Evolutionary conservation across 345 rosid genomes (phyloP).

Genomic region (Pistacia integerrima): DNA sequence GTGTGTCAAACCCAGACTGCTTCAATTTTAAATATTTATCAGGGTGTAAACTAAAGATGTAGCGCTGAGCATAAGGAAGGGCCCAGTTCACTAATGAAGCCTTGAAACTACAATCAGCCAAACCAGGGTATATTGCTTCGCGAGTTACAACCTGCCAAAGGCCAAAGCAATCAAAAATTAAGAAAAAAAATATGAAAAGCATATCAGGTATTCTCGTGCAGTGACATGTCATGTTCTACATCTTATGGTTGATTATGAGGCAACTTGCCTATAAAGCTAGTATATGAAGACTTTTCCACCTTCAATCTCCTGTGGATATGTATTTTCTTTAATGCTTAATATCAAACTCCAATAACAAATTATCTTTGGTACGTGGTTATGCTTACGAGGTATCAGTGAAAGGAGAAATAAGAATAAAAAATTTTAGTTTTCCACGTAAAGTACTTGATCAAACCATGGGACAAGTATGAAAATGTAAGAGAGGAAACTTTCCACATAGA

Average conservation of each 20-base stretch:
- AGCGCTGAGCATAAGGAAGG: constrained; percentile 95
- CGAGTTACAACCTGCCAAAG: constrained; percentile 69
- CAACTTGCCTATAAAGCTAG: neutral
- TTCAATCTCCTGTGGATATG: neutral
- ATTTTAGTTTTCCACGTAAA: neutral
- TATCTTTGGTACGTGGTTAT: neutral
- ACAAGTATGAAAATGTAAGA: neutral
- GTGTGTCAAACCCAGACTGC: constrained; percentile 45
- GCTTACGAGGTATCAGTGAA: neutral
- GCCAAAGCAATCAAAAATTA: neutral
- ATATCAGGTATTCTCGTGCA: neutral
- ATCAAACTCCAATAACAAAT: neutral
- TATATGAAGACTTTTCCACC: neutral
- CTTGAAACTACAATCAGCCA: constrained; percentile 46
- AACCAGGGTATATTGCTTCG: constrained; percentile 65
- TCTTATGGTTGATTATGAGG: neutral
- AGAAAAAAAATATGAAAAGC: neutral
- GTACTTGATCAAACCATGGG: neutral
- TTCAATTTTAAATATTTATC: constrained; percentile 55
- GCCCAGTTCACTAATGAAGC: constrained; percentile 78
- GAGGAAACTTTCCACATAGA: neutral
- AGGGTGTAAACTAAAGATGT: constrained; percentile 56
- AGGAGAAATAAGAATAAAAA: neutral
- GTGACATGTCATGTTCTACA: neutral
- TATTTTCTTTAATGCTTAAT: neutral